These are phyloP conservation scores for Picea sitchensis DNA, from an alignment of 75 land plant genomes.

Conservation along the genomic window DNA sequence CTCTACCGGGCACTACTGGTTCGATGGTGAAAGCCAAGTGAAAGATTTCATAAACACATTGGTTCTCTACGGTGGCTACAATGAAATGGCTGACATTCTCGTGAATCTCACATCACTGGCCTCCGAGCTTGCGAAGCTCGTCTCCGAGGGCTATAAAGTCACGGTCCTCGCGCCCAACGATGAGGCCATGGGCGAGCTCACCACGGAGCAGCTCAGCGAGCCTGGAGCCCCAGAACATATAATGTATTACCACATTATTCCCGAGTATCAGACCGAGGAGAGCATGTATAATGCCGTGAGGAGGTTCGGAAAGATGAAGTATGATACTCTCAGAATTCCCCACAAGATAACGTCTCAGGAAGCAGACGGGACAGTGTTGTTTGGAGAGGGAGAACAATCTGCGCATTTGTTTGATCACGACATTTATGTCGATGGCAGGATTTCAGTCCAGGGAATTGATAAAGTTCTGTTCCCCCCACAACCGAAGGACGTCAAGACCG, in stretches of 20 bases:
- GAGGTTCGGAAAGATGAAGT: conserved; percentile 69
- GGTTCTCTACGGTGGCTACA: conserved; percentile 82
- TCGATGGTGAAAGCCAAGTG: conserved; percentile 70
- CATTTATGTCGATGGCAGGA: conserved; percentile 75
- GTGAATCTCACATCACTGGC: conserved; percentile 84
- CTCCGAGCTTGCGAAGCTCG: conserved; percentile 71
- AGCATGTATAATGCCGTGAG: conserved; percentile 88
- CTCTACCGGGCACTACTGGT: conserved; percentile 34
- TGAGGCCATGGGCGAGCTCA: conserved; percentile 71
- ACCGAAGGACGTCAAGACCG: neutral
- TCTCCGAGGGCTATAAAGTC: conserved; percentile 75
- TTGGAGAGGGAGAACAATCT: conserved; percentile 55
- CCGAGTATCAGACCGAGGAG: conserved; percentile 98
- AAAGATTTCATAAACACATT: conserved; percentile 81
- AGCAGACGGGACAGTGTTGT: conserved; percentile 77
- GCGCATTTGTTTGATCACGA: conserved; percentile 84
- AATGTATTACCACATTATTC: conserved; percentile 75
- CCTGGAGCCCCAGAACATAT: conserved; percentile 76
- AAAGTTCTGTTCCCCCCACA: conserved; percentile 59
- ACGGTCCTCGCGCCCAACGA: conserved; percentile 90
- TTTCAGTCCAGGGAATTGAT: conserved; percentile 91
- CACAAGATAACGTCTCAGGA: conserved; percentile 69
- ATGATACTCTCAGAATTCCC: conserved; percentile 67
- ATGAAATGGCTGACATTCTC: conserved; percentile 87
- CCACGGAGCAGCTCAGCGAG: conserved; percentile 74